Conservation (phyloP, 106 monocot genomes). For the Agapanthus africanus region DNA sequence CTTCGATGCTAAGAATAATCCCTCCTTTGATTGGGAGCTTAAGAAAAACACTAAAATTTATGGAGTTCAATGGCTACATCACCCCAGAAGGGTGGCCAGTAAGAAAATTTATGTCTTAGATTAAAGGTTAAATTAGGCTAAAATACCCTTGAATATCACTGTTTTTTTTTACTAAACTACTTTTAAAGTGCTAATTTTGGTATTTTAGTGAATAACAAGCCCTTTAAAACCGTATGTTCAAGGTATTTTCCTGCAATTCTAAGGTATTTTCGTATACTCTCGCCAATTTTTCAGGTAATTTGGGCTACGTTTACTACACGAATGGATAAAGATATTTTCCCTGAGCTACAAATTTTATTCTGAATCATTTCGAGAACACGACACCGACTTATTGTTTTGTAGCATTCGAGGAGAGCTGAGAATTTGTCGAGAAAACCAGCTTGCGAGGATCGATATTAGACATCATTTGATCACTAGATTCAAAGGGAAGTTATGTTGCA, state of each 20-base stretch:
- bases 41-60: conserved; percentile 14
- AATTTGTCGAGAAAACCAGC: conserved; percentile 28
- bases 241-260: too few species aligned
- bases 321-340: conserved; percentile 20
- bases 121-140: too few species aligned
- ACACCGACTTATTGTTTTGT: conserved; percentile 22
- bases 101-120: too few species aligned
- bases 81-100: conserved; percentile 47
- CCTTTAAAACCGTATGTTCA: too few species aligned
- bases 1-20: conserved; percentile 22
- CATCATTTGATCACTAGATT: conserved; percentile 26
- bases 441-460: conserved; percentile 29
- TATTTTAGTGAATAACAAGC: too few species aligned
- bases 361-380: conserved; percentile 14
- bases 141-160: too few species aligned
- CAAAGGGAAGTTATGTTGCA: conserved; percentile 26
- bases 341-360: conserved; percentile 24
- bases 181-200: too few species aligned
- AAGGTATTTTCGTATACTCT: too few species aligned
- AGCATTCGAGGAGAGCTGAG: conserved; percentile 23
- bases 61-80: conserved; percentile 22
- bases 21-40: conserved; percentile 33
- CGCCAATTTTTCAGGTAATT: conserved; percentile 29
- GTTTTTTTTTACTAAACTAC: too few species aligned
- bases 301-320: conserved; percentile 27